phyloP scores from a whole-genome alignment of 129 eudicot species.

The Pulicaria dysenterica region DNA sequence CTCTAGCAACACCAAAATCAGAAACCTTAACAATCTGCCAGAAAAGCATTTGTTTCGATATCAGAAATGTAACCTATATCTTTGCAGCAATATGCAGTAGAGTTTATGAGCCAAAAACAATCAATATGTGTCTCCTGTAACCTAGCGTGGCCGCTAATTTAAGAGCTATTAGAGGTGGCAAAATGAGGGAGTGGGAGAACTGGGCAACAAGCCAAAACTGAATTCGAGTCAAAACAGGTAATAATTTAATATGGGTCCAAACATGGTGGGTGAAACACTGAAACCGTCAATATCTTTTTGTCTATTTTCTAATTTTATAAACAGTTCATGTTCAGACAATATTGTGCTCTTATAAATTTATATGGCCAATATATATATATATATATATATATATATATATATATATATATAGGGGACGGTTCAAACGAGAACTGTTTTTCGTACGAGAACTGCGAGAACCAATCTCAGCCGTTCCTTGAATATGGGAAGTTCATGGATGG shows the following conservation, averaged over 20 bases:
- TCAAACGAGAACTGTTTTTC: no score
- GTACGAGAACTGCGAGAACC: no score
- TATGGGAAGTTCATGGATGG: no score
- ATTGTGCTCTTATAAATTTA: no score
- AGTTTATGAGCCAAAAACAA: conserved; percentile 15
- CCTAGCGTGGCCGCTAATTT: not conserved
- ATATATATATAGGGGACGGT: no score
- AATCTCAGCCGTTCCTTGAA: no score
- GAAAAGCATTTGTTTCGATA: not conserved
- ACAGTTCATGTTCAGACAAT: no score
- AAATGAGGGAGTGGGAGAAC: not conserved
- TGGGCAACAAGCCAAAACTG: not conserved
- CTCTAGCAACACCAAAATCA: conserved; percentile 75
- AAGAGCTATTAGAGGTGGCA: not conserved
- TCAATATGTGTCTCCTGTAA: not conserved
- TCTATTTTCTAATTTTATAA: not conserved
- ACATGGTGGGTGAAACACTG: not conserved
- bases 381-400: no score
- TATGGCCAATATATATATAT: no score
- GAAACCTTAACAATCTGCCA: conserved; percentile 61
- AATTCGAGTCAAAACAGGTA: not conserved
- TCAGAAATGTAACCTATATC: conserved; percentile 1
- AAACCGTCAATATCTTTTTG: not conserved
- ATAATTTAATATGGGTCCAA: not conserved
- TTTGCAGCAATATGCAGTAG: conserved; percentile 9